Conservation (phyloP, 2,329 filamentous ascomycete species). For the Fusarium siculi region DNA sequence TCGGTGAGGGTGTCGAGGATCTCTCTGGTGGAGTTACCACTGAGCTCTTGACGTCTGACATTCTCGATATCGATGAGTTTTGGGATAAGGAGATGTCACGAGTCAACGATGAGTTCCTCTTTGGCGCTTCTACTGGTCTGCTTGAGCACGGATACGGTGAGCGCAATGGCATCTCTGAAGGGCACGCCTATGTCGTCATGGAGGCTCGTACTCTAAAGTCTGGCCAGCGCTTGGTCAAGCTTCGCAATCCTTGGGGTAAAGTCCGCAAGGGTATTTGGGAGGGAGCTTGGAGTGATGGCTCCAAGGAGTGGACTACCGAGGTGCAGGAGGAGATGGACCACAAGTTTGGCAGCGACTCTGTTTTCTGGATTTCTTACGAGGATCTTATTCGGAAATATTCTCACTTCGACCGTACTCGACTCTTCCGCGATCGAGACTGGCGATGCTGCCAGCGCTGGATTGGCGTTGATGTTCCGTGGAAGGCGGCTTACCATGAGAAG, state of each 20-base stretch:
- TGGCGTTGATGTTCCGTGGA: conserved; percentile 71
- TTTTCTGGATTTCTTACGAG: conserved; percentile 72
- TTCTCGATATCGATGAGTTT: conserved; percentile 82
- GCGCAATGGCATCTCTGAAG: conserved; percentile 67
- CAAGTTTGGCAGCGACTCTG: conserved; percentile 69
- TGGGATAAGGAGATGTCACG: conserved; percentile 84
- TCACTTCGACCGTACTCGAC: conserved; percentile 69
- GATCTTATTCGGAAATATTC: conserved; percentile 72
- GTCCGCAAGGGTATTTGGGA: conserved; percentile 68
- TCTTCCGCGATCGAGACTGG: conserved; percentile 69
- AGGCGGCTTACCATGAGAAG: conserved; percentile 69
- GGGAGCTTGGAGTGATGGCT: conserved; percentile 69
- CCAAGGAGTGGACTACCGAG: conserved; percentile 70
- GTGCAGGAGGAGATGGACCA: conserved; percentile 67
- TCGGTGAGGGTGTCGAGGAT: conserved; percentile 69
- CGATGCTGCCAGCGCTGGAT: conserved; percentile 69
- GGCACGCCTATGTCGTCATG: conserved; percentile 71
- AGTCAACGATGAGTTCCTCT: conserved; percentile 83
- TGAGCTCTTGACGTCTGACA: conserved; percentile 74
- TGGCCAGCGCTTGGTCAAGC: conserved; percentile 66
- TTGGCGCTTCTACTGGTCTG: conserved; percentile 74
- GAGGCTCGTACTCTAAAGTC: conserved; percentile 63
- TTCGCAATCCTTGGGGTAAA: conserved; percentile 71
- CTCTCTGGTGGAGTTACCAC: conserved; percentile 76
- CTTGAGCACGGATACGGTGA: conserved; percentile 71